phyloP scores from a whole-genome alignment of 495 filamentous ascomycete genomes.

The Daldinia childiae region DNA sequence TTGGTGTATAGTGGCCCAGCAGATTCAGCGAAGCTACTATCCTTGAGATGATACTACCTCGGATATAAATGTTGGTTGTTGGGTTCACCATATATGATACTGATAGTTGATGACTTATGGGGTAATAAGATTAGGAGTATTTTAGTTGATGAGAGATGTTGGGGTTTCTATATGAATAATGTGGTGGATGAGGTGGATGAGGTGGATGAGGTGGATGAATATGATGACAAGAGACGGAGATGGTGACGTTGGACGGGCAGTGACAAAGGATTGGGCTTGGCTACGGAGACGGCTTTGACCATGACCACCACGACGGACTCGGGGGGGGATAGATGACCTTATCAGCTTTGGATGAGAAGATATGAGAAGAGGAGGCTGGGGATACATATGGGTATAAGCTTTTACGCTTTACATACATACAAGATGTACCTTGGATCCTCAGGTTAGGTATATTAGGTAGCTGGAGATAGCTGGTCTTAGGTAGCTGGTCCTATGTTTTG shows the following conservation, averaged over 20 bases:
- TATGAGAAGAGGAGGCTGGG: slow-evolving; percentile 10
- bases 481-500: background rate
- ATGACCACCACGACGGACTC: background rate
- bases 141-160: slow-evolving; percentile 22
- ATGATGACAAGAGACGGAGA: slow-evolving; percentile 8
- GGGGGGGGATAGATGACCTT: slow-evolving; percentile 11
- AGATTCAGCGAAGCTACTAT: background rate
- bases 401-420: too few relatives aligned
- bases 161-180: slow-evolving; percentile 15
- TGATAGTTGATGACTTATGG: slow-evolving; percentile 15
- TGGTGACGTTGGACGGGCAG: slow-evolving; percentile 26
- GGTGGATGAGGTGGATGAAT: slow-evolving; percentile 9
- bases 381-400: background rate
- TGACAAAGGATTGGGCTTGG: slow-evolving; percentile 27
- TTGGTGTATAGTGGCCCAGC: slow-evolving; percentile 18
- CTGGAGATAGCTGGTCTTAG: background rate
- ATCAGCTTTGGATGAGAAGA: slow-evolving; percentile 8
- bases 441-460: background rate
- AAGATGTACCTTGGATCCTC: slow-evolving; percentile 10
- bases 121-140: background rate
- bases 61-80: slow-evolving; percentile 7
- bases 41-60: slow-evolving; percentile 8
- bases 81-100: slow-evolving; percentile 2
- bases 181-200: too few relatives aligned
- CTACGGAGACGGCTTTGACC: background rate